phyloP scores from a whole-genome alignment of 108 stramenopile species.

The Hondaea fermentalgiana region DNA sequence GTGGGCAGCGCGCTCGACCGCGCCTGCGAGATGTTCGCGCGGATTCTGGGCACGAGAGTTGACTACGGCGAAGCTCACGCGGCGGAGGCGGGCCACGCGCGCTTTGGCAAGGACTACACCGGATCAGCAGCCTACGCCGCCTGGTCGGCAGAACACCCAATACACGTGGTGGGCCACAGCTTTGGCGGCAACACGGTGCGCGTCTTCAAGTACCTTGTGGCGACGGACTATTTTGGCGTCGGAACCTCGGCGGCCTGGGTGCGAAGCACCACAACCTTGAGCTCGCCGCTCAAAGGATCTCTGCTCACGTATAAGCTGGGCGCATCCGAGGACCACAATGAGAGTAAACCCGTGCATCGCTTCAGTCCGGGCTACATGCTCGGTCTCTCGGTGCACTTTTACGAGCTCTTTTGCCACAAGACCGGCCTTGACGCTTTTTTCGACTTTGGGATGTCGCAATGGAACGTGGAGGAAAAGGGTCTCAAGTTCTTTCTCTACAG shows the following conservation, averaged over 20 bases:
- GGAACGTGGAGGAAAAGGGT: neutral
- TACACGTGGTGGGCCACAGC: conserved; percentile 7
- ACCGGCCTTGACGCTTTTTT: neutral
- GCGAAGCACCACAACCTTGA: neutral
- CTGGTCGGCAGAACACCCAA: neutral
- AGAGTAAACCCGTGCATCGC: neutral
- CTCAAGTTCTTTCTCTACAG: neutral
- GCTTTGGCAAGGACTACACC: neutral
- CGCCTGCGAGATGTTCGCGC: neutral
- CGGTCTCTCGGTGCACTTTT: neutral
- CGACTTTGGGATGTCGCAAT: conserved; percentile 11
- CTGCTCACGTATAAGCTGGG: neutral
- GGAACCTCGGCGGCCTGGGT: neutral
- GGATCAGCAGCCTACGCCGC: neutral
- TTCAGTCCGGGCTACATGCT: conserved; percentile 18
- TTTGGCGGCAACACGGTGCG: conserved; percentile 18
- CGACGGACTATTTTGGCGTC: neutral
- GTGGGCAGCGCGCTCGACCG: neutral
- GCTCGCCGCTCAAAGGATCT: neutral
- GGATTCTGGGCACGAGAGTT: neutral
- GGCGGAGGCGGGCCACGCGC: neutral
- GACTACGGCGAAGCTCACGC: conserved; percentile 10
- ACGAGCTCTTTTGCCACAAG: neutral
- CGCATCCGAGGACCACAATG: neutral
- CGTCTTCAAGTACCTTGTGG: neutral